Base-by-base conservation (phyloP, 495 filamentous ascomycete genomes). In the Jackrogersella minutella region DNA sequence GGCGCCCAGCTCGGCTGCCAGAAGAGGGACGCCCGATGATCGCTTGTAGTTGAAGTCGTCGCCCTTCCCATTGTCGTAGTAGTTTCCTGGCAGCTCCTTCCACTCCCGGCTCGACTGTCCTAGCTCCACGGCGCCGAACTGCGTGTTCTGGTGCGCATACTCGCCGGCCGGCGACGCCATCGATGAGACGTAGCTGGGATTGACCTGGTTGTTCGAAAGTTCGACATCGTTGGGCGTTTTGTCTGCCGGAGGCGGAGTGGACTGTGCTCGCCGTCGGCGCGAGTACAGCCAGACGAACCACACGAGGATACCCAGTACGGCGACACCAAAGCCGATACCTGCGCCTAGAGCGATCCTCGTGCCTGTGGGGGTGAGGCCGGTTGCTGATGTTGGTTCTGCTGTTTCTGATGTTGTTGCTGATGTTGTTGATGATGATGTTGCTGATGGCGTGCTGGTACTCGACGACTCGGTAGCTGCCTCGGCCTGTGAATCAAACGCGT, bases 391-490 rank as follows among this genome's bases (percentile, higher is more conserved):
- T 11, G 49, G 24, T 3, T 22, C 28, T 14, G 46, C 5, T 5
- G 10, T 37, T 24, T 52, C 8, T 11, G 39, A 43, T 13, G 46
- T 19, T 10, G 41, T 0, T 14, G 36, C 13, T 30, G 44, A 24
- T 37, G 37, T 2, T 3, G 36, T 5, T n/a, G 36, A 16, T 16
- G 58, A 61, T 2, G 56, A 60, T 14, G 50, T 44, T 10, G 58
- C 58, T 24, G 69, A 34, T n/a, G n/a, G n/a, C n/a, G n/a, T n/a
- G n/a, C n/a, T n/a, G n/a, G n/a, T n/a, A n/a, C n/a, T n/a, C n/a
- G n/a, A n/a, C n/a, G n/a, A n/a, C 13, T 21, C 64, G 6, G 79
- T 90, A 8, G 70, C 75, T 28, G 71, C 62, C 1, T 66, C 59
- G 14, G 69, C 74, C 1, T 68, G 58, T 2, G 73, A 61, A n/a